These are phyloP conservation scores for Papiliotrema nemorosa DNA, from an alignment of 1,284 basidiomycete species.

Conservation along the genomic window DNA sequence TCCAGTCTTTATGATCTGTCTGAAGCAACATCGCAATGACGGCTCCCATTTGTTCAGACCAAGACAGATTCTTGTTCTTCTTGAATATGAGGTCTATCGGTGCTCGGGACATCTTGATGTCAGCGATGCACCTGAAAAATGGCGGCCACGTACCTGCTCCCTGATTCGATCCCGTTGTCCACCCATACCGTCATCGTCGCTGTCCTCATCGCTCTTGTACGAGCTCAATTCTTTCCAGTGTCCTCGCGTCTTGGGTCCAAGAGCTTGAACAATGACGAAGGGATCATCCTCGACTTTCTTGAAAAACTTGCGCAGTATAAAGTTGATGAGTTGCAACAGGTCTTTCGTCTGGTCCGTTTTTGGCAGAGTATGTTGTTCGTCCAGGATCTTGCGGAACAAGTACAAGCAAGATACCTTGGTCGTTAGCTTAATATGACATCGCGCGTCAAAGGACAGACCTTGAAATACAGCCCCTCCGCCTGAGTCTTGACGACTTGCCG, in stretches of 20 bases:
- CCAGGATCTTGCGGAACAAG: conserved; percentile 77
- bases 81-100: conserved; percentile 71
- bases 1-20: conserved; percentile 59
- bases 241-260: conserved; percentile 82
- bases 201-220: conserved; percentile 62
- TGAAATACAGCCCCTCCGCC: conserved; percentile 88
- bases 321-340: conserved; percentile 74
- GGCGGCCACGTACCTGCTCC: conserved; percentile 39
- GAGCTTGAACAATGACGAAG: conserved; percentile 80
- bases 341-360: conserved; percentile 75
- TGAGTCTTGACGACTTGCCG: conserved; percentile 82
- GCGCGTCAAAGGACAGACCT: conserved; percentile 55
- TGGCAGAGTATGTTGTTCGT: conserved; percentile 70
- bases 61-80: conserved; percentile 69
- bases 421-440: not conserved
- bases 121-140: not conserved
- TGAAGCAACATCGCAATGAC: conserved; percentile 71
- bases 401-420: conserved; percentile 74
- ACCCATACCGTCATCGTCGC: conserved; percentile 51
- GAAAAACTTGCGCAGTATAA: conserved; percentile 84
- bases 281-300: conserved; percentile 75
- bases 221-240: conserved; percentile 80
- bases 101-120: conserved; percentile 49
- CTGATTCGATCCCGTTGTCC: conserved; percentile 46
- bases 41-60: conserved; percentile 84